Conservation (phyloP, 305 asterid species). For the Fraxinus xanthoxyloides region DNA sequence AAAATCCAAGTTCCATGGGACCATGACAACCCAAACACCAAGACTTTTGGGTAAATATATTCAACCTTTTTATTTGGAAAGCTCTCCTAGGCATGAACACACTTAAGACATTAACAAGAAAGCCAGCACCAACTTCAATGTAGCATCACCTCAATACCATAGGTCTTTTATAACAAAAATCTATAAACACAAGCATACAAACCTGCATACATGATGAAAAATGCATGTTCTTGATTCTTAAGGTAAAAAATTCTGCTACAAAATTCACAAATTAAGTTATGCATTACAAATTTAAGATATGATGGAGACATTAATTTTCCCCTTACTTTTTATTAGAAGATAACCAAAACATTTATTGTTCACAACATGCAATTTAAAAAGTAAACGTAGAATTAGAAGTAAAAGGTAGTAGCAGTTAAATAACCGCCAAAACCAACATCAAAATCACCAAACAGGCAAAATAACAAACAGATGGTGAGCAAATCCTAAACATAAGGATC, state of each 20-base stretch:
- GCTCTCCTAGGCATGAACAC: neutral
- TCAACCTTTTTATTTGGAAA: neutral
- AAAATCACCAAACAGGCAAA: conserved; percentile 24
- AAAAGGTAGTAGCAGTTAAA: neutral
- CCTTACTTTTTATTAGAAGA: neutral
- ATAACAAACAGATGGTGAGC: conserved; percentile 47
- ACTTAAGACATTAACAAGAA: neutral
- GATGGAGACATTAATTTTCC: neutral
- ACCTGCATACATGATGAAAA: neutral
- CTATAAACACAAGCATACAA: neutral
- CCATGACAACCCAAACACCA: neutral
- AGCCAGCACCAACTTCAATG: neutral
- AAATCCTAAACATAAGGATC: neutral
- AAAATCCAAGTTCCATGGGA: neutral
- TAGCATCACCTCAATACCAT: neutral
- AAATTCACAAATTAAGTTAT: neutral
- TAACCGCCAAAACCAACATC: neutral
- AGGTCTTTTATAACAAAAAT: neutral
- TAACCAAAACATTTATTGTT: neutral
- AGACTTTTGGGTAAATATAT: neutral
- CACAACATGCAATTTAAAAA: neutral
- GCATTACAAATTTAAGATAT: neutral
- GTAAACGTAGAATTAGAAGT: neutral
- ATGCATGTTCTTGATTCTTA: neutral
- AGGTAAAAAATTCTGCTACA: neutral